Percentiles rank a stretch among this genome's conserved stretches.
Conservation (phyloP, 768 basidiomycete species). For the Lentinula edodes region DNA sequence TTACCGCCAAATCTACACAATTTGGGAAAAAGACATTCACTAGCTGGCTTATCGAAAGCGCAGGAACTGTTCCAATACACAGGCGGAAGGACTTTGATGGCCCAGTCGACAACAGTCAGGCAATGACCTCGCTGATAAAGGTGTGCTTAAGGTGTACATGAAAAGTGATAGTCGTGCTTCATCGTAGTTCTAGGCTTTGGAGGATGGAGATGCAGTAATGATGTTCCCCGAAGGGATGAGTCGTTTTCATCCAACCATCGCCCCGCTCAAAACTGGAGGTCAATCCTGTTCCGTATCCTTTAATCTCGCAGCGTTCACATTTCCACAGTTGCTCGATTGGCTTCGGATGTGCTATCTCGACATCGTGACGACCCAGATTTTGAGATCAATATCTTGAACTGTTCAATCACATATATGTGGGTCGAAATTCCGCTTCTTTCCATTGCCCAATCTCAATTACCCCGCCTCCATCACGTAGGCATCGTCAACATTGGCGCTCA, state of each 20-base stretch:
- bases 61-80: slow-evolving; percentile 81
- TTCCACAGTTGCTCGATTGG: slow-evolving; percentile 64
- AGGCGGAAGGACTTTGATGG: slow-evolving; percentile 68
- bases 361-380: slow-evolving; percentile 66
- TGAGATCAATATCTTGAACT: slow-evolving; percentile 67
- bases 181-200: slow-evolving; percentile 51
- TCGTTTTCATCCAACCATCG: slow-evolving; percentile 81
- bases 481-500: slow-evolving; percentile 81
- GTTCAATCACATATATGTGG: slow-evolving; percentile 81
- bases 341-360: slow-evolving; percentile 70
- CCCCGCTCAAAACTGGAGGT: slow-evolving; percentile 83
- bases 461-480: slow-evolving; percentile 38
- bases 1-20: slow-evolving; percentile 86
- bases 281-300: slow-evolving; percentile 9
- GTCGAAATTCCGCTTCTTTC: neutral
- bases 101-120: slow-evolving; percentile 57
- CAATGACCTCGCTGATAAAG: slow-evolving; percentile 65
- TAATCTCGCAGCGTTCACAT: neutral
- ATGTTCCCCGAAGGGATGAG: slow-evolving; percentile 86
- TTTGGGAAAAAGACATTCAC: slow-evolving; percentile 82
- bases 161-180: neutral
- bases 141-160: slow-evolving; percentile 27
- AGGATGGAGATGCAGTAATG: slow-evolving; percentile 73
- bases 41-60: slow-evolving; percentile 86
- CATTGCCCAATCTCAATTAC: neutral